Base-by-base conservation (phyloP, 345 rosid genomes). In the Euphorbia pulcherrima region DNA sequence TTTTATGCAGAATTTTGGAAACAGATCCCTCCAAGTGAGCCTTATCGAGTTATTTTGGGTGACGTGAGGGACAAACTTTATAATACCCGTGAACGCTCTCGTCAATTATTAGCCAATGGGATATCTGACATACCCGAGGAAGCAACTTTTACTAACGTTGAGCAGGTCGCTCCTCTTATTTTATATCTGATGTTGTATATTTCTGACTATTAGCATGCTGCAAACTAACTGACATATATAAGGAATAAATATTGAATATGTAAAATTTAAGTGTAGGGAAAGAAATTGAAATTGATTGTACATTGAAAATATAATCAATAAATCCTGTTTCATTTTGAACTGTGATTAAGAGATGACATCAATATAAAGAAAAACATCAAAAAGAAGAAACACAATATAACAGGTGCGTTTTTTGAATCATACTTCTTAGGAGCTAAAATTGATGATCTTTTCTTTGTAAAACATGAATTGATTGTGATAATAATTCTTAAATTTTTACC, bases 1-100 rank as follows among this genome's bases (percentile, higher is more conserved):
- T 52, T 12, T 12, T 28, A 24, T 8, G 13, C 86, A 94, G 96
- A 94, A 68, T 94, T 94, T 60, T 91, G 99, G 99, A 95, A 95
- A 74, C 89, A 85, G 72, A 75, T 90, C 73, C 97, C 97, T 70
- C 72, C 92, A 5, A 89, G 68, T 66, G 99, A 95, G 72, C 99
- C 99, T 29, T 95, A 95, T 66, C 86, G 99, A 50, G 97, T 93
- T 48, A 79, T 95, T 37, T 97, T 95, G 24, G 93, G 97, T 46
- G 96, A 92, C 39, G 86, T 95, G 65, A 90, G 99, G 73, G 99
- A 90, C 81, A 95, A 90, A 70, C 75, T 95, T 68, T 95, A 95
- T 77, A 80, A 76, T 69, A 92, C 99, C 56, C 92, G 97, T 37
- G 99, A 94, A 71, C 93, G 90, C 67, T 80, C 99, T 27, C 96